Evolutionary conservation across 1,139 yeast genomes (phyloP).

Genomic region (Geotrichum carabidarum): DNA sequence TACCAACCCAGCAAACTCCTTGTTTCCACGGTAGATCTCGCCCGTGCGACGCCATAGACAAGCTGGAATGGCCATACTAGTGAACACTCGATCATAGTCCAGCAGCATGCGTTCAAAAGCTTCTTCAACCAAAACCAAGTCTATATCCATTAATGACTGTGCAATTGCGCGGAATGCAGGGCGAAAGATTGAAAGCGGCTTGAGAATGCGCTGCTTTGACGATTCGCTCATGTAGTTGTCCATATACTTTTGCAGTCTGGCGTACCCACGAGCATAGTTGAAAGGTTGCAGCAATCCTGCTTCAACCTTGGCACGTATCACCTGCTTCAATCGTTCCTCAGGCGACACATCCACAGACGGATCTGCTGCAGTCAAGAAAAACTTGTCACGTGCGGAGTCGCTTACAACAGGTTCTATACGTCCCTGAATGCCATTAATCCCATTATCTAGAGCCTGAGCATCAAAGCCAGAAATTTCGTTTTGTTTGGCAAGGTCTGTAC

Average conservation of each 20-base stretch:
- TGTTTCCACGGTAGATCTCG: constrained; percentile 90
- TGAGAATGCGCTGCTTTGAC: constrained; percentile 79
- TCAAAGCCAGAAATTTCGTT: constrained; percentile 9
- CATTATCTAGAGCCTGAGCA: constrained; percentile 6
- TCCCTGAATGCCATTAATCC: constrained; percentile 7
- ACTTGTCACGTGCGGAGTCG: constrained; percentile 85
- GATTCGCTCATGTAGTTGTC: constrained; percentile 86
- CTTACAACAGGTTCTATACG: constrained; percentile 22
- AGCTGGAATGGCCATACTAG: constrained; percentile 97
- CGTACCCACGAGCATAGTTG: constrained; percentile 91
- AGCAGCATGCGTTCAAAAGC: constrained; percentile 88
- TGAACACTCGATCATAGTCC: constrained; percentile 91
- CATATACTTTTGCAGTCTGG: constrained; percentile 79
- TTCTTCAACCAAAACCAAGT: constrained; percentile 87
- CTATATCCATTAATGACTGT: constrained; percentile 82
- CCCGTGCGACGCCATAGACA: constrained; percentile 98
- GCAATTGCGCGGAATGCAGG: constrained; percentile 96
- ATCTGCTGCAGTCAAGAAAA: constrained; percentile 93
- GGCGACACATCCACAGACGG: constrained; percentile 94
- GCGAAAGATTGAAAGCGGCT: constrained; percentile 78
- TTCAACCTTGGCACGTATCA: constrained; percentile 89
- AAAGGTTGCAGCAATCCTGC: constrained; percentile 93
- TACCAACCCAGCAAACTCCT: constrained; percentile 91
- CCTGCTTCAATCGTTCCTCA: constrained; percentile 88
- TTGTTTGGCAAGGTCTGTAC: constrained; percentile 17